Percentiles rank a stretch among this genome's conserved stretches.
Evolutionary conservation across 2,329 filamentous ascomycete genomes (phyloP).

Genomic region (Pseudodiploospora longispora): DNA sequence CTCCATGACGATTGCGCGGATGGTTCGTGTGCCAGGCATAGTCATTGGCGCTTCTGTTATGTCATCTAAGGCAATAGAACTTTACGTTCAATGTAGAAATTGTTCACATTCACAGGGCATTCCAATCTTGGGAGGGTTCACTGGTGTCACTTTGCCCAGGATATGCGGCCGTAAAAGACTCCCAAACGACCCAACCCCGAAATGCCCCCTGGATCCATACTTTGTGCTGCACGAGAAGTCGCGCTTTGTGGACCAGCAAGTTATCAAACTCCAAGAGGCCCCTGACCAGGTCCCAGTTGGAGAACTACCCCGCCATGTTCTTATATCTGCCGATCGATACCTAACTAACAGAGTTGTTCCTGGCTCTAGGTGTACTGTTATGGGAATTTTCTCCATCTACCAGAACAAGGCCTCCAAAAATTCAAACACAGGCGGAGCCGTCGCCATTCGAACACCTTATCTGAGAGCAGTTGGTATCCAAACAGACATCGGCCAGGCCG

Average conservation of each 20-base stretch:
- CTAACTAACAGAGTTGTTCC: conserved; percentile 93
- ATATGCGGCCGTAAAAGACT: conserved; percentile 59
- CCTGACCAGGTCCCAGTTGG: conserved; percentile 96
- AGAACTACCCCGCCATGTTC: conserved; percentile 87
- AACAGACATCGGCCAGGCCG: conserved; percentile 80
- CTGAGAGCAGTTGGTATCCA: conserved; percentile 87
- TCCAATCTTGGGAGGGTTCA: conserved; percentile 74
- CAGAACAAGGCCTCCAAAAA: conserved; percentile 83
- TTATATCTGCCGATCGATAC: conserved; percentile 94
- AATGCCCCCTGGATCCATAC: conserved; percentile 90
- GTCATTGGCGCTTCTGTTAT: conserved; percentile 96
- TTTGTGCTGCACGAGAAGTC: conserved; percentile 93
- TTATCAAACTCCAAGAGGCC: conserved; percentile 95
- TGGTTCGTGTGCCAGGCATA: conserved; percentile 95
- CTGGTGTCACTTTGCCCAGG: conserved; percentile 76
- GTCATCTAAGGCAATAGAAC: conserved; percentile 84
- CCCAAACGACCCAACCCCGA: conserved; percentile 58
- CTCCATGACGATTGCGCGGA: conserved; percentile 81
- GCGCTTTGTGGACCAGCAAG: conserved; percentile 93
- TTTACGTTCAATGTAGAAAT: conserved; percentile 81
- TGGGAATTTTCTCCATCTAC: conserved; percentile 97
- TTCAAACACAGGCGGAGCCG: conserved; percentile 64
- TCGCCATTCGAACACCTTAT: conserved; percentile 93
- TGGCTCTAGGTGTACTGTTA: conserved; percentile 87
- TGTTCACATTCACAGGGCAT: conserved; percentile 68